Evolutionary conservation across 1,284 basidiomycete genomes (phyloP), one percentile per base, ranked within the genome.

Genomic region (Leccinum huronense): DNA sequence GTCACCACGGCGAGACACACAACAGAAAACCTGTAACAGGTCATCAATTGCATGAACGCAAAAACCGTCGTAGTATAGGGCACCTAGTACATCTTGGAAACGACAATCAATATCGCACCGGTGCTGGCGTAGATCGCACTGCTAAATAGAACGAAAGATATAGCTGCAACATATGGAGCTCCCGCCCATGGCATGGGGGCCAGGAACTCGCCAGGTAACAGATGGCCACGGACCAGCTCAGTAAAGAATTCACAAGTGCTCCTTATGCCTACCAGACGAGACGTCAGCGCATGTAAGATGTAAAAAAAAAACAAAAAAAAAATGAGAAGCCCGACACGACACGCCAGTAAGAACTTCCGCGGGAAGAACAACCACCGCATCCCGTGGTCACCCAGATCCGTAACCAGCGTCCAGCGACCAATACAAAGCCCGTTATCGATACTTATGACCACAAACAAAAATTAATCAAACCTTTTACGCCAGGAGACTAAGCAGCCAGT

Each of bases 321-420:
- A 42, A 33, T 7, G 2, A 30, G 13, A n/a, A 57, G 23, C 34
- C 34, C 31, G 31, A 33, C 31, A 33, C 23, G 11, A 60, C 63
- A 63, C 69, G 80, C 89, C 89, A 53, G 87, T 86, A 19, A 90
- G 78, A n/a, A 90, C 84, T 1, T 87, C 88, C 4, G 86, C 88
- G 61, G 84, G 86, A 3, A 91, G 79, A 16, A 90, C 89, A 3
- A 87, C 72, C 51, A 88, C 78, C 1, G 88, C 86, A 68, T 91
- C 31, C 89, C 0, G 84, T 77, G 1, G 85, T 85, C 5, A 90
- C 78, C 80, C 82, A 83, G 19, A 80, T 79, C 11, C 87, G 78
- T 34, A 91, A 69, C 86, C 87, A 89, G 14, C 71, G 75, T 5
- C 88, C 86, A 2, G 81, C 85, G 2, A 79, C 79, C 81, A 45